Evolutionary conservation across 805 yeast species (phyloP), one percentile per base, ranked within the genome.

Genomic region (Barnettozyma californica): DNA sequence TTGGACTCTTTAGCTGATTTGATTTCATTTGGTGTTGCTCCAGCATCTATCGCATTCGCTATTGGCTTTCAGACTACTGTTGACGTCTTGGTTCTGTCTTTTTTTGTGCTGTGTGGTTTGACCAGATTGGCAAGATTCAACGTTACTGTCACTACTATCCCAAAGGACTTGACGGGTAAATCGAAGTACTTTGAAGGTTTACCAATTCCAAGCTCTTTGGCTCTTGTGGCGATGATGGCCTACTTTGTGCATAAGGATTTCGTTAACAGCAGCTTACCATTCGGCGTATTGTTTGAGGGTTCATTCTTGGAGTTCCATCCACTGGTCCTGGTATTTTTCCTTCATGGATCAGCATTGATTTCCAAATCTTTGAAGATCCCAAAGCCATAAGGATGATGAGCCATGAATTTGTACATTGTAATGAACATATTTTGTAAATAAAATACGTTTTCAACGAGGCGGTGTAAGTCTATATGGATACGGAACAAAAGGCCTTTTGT

Each of bases 1-100:
- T 78, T 94, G 60, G 99, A 94, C 65, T 91, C 97, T 1, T 76
- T 94, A 59, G 99, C 99, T 20, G 99, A 94, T 68, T 78, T 94
- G 60, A 79, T 92, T 34, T 87, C 96, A 11, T 94, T 94, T 65
- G 95, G 97, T 53, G 96, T 92, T 31, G 91, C 96, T 2, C 99
- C 99, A 2, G 96, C 97, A 4, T 76, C 89, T 14, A 83, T 88
- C 65, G 99, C 95, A 4, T 94, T 90, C 66, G 81, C 91, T 41
- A 79, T 91, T 62, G 99, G 99, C 5, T 80, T 91, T 64, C 87
- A 87, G 61, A 73, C 96, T 5, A 85, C 95, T 0, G 63, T 83
- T 14, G 99, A 94, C 64, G 86, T 83, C 4, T 71, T 88, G 50
- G 63, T 87, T 20, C 76, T 94, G 52, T 76, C 88, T 3, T 87